These are phyloP conservation scores for Luffa acutangula DNA, from an alignment of 306 rosid species.

Conservation along the genomic window DNA sequence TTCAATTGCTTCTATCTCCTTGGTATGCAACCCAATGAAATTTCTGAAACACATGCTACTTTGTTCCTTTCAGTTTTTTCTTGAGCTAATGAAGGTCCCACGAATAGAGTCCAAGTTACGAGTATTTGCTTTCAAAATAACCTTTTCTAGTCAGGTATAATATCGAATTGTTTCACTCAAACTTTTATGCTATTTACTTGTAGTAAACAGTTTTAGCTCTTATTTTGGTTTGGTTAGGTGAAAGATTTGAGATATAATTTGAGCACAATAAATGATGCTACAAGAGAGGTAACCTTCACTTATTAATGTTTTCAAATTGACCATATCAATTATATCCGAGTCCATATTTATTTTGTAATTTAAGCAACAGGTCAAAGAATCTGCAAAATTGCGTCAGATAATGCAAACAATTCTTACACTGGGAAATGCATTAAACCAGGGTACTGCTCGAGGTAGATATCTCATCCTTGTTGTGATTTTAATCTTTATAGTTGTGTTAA, in stretches of 20 bases:
- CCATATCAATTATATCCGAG: constrained; percentile 4
- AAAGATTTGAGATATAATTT: constrained; percentile 59
- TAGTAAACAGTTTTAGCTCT: not conserved
- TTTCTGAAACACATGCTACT: constrained; percentile 17
- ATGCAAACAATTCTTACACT: constrained; percentile 97
- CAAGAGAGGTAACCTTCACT: constrained; percentile 60
- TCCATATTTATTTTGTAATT: constrained; percentile 13
- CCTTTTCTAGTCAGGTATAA: constrained; percentile 76
- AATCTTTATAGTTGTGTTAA: not conserved
- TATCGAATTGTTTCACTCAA: not conserved
- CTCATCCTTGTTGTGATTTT: not conserved
- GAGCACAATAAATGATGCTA: constrained; percentile 66
- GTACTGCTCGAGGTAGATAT: constrained; percentile 78
- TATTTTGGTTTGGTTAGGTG: constrained; percentile 42
- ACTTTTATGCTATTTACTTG: not conserved
- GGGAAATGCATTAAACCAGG: constrained; percentile 97
- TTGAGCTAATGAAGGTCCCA: constrained; percentile 96
- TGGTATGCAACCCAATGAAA: constrained; percentile 6
- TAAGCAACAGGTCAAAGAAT: constrained; percentile 74
- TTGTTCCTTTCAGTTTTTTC: constrained; percentile 51
- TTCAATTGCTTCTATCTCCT: constrained; percentile 16
- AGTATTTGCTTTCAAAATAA: constrained; percentile 90
- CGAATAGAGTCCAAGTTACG: constrained; percentile 89
- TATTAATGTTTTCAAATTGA: constrained; percentile 9
- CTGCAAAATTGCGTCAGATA: constrained; percentile 81